phyloP scores from a whole-genome alignment of 805 yeast genomes.

The Ogataea paradorogensis region DNA sequence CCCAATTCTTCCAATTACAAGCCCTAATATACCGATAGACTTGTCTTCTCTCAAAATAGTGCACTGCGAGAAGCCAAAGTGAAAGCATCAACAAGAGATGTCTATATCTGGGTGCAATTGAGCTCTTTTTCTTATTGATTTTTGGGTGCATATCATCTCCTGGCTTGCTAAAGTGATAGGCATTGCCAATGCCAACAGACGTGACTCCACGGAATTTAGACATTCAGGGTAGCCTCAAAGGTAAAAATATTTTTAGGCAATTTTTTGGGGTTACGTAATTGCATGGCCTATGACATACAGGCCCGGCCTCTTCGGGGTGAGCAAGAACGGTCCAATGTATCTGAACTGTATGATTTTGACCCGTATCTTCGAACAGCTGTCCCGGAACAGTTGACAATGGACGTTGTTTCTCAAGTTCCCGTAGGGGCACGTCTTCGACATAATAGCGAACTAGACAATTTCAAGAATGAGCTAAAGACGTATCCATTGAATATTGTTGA shows the following conservation, averaged over 20 bases:
- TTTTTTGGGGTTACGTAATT: constrained; percentile 9
- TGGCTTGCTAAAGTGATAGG: background rate
- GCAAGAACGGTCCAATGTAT: constrained; percentile 3
- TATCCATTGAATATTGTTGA: constrained; percentile 21
- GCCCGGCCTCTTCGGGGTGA: constrained; percentile 6
- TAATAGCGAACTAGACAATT: constrained; percentile 19
- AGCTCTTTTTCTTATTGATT: background rate
- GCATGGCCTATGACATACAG: constrained; percentile 4
- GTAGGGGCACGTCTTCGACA: constrained; percentile 11
- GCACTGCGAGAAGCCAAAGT: constrained; percentile 44
- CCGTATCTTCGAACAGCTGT: constrained; percentile 21
- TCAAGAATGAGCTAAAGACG: constrained; percentile 8
- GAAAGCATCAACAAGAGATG: constrained; percentile 29
- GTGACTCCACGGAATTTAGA: constrained; percentile 17
- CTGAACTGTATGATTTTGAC: constrained; percentile 38
- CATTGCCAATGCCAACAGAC: constrained; percentile 14
- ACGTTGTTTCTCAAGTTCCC: constrained; percentile 14
- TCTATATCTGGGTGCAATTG: background rate
- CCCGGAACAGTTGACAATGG: constrained; percentile 26
- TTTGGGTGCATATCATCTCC: constrained; percentile 2
- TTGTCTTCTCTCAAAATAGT: constrained; percentile 52
- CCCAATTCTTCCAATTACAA: constrained; percentile 72
- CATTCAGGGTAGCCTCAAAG: constrained; percentile 1
- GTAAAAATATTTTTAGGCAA: constrained; percentile 1
- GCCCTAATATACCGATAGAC: constrained; percentile 42